phyloP scores from a whole-genome alignment of 306 rosid species.

The Prinsepia uniflora region DNA sequence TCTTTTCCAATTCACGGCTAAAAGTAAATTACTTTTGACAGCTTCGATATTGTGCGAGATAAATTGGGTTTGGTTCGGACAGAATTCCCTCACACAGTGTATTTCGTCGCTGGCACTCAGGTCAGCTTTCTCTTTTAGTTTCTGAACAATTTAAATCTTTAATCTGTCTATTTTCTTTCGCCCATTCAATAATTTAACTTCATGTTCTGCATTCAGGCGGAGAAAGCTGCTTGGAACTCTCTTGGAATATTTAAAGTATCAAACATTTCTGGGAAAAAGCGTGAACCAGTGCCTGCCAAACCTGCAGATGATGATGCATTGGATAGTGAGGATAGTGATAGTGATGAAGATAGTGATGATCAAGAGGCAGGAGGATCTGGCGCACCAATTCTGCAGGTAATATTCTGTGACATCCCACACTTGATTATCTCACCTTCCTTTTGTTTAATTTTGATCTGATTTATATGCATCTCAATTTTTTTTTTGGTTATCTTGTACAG shows the following conservation, averaged over 20 bases:
- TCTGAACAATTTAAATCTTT: not conserved
- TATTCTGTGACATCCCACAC: not conserved
- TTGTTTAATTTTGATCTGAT: slow-evolving; percentile 17
- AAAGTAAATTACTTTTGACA: slow-evolving; percentile 36
- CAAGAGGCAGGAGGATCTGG: slow-evolving; percentile 43
- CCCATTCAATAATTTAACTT: slow-evolving; percentile 1
- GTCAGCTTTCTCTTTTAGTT: slow-evolving; percentile 32
- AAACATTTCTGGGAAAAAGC: slow-evolving; percentile 81
- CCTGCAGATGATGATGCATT: slow-evolving; percentile 45
- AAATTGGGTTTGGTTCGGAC: slow-evolving; percentile 66
- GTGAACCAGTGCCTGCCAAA: slow-evolving; percentile 56
- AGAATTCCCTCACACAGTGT: slow-evolving; percentile 77
- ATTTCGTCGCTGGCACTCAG: slow-evolving; percentile 91
- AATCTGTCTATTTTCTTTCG: not conserved
- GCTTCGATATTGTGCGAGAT: slow-evolving; percentile 82
- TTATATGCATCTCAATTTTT: slow-evolving; percentile 10
- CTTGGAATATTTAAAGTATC: slow-evolving; percentile 80
- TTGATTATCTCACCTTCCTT: slow-evolving; percentile 1
- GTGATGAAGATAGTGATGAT: slow-evolving; percentile 63
- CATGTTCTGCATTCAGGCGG: slow-evolving; percentile 64
- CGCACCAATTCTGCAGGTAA: slow-evolving; percentile 68
- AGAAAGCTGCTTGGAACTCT: slow-evolving; percentile 70
- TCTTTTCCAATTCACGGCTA: slow-evolving; percentile 1
- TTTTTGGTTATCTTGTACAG: slow-evolving; percentile 45
- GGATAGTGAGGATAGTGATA: slow-evolving; percentile 66